Evolutionary conservation across 2,329 filamentous ascomycete species (phyloP).

Genomic region (Aspergillus cejpii): DNA sequence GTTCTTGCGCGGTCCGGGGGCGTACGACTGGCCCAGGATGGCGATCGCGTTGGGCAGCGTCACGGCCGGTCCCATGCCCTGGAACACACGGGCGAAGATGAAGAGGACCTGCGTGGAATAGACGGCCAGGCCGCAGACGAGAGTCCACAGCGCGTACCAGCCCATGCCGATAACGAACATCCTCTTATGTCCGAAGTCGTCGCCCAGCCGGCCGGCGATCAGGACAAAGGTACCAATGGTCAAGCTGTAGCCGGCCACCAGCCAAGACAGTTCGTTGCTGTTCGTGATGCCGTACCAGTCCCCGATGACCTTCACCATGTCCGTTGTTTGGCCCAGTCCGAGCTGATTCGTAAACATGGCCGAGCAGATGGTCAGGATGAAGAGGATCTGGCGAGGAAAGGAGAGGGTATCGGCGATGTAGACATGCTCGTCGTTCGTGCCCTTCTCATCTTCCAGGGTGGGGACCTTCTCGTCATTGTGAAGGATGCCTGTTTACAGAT

Average conservation of each 20-base stretch:
- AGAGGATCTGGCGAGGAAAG: conserved; percentile 3
- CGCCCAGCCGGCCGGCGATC: conserved; percentile 26
- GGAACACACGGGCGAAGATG: conserved; percentile 45
- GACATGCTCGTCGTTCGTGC: conserved; percentile 4
- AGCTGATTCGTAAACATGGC: conserved; percentile 7
- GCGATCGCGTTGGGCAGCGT: conserved; percentile 59
- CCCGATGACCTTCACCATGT: conserved; percentile 35
- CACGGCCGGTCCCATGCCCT: conserved; percentile 54
- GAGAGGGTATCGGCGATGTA: conserved; percentile 6
- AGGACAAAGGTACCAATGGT: conserved; percentile 32
- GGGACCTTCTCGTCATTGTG: neutral
- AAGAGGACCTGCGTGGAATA: conserved; percentile 40
- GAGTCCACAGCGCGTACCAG: conserved; percentile 27
- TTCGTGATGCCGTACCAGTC: conserved; percentile 40
- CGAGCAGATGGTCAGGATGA: conserved; percentile 8
- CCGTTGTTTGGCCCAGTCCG: conserved; percentile 1
- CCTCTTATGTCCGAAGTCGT: conserved; percentile 27
- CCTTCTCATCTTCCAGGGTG: neutral
- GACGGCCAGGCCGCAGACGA: conserved; percentile 26
- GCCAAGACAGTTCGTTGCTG: conserved; percentile 46
- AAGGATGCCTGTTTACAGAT: neutral
- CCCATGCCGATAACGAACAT: conserved; percentile 26
- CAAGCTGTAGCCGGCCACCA: conserved; percentile 50
- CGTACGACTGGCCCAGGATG: conserved; percentile 52
- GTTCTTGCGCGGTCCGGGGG: conserved; percentile 50